Conservation (phyloP, 2,329 filamentous ascomycete genomes). For the Pyrenophora seminiperda region DNA sequence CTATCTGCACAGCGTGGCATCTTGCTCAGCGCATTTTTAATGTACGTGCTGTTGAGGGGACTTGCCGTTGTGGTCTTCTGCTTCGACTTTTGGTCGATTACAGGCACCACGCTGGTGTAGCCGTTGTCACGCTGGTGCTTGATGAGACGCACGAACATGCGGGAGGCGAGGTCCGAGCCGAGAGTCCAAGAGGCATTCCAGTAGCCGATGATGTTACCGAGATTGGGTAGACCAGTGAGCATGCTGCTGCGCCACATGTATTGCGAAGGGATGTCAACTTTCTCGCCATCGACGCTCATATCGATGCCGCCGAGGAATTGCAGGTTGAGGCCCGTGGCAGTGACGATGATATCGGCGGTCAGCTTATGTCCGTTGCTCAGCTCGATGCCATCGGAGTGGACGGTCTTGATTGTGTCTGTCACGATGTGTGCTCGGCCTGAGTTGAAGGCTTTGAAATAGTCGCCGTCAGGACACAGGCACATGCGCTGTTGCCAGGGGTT, state of each 20-base stretch:
- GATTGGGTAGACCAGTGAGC: slow-evolving; percentile 67
- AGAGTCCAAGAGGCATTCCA: slow-evolving; percentile 66
- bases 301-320: slow-evolving; percentile 60
- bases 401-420: slow-evolving; percentile 60
- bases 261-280: slow-evolving; percentile 54
- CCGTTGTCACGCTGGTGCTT: slow-evolving; percentile 56
- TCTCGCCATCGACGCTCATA: slow-evolving; percentile 58
- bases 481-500: slow-evolving; percentile 72
- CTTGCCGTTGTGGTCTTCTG: slow-evolving; percentile 52
- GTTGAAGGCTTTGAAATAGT: slow-evolving; percentile 61
- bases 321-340: slow-evolving; percentile 67
- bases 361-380: slow-evolving; percentile 56
- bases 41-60: slow-evolving; percentile 58
- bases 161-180: slow-evolving; percentile 61
- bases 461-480: slow-evolving; percentile 68
- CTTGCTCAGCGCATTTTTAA: slow-evolving; percentile 48
- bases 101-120: slow-evolving; percentile 53
- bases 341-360: slow-evolving; percentile 66
- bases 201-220: slow-evolving; percentile 65
- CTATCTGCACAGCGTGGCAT: slow-evolving; percentile 57
- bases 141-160: slow-evolving; percentile 58
- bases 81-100: slow-evolving; percentile 45
- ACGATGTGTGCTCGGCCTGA: slow-evolving; percentile 59
- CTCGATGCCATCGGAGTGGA: slow-evolving; percentile 57
- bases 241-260: slow-evolving; percentile 67